Conservation (phyloP, 2,329 filamentous ascomycete species). For the Chalaropsis thielavioides region DNA sequence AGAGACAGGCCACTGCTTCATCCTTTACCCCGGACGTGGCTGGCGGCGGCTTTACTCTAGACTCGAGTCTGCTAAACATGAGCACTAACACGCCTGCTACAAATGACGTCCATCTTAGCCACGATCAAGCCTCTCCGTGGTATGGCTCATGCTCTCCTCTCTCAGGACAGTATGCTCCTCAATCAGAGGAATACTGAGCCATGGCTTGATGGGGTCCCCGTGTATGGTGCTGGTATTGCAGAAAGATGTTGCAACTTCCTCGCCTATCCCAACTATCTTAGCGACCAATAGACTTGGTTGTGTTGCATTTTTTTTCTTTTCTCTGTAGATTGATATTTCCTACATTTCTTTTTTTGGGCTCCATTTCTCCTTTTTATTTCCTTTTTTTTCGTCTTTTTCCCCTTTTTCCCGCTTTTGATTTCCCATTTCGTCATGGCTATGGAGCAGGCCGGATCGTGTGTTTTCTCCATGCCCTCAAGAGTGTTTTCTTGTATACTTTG, state of each 20-base stretch:
- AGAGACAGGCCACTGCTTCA: constrained; percentile 28
- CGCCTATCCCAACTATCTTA: neutral
- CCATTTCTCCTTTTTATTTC: neutral
- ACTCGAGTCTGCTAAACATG: neutral
- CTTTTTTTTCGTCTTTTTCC: neutral
- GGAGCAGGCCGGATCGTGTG: neutral
- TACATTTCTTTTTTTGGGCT: neutral
- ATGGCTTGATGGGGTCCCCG: neutral
- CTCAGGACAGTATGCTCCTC: neutral
- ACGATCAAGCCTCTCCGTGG: neutral
- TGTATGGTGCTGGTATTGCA: neutral
- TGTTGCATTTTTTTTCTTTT: neutral
- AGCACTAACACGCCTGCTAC: neutral
- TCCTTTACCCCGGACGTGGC: too few species aligned
- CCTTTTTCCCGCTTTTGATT: neutral
- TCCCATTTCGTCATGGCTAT: neutral
- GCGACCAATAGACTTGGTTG: neutral
- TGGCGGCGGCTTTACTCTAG: neutral
- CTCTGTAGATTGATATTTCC: neutral
- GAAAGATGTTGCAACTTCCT: neutral
- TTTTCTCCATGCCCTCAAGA: too few species aligned
- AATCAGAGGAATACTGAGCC: neutral
- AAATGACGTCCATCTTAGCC: neutral
- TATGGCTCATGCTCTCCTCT: neutral
- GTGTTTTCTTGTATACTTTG: neutral